Evolutionary conservation across 257 asterid genomes (phyloP).

Genomic region (Scutellaria baicalensis): DNA sequence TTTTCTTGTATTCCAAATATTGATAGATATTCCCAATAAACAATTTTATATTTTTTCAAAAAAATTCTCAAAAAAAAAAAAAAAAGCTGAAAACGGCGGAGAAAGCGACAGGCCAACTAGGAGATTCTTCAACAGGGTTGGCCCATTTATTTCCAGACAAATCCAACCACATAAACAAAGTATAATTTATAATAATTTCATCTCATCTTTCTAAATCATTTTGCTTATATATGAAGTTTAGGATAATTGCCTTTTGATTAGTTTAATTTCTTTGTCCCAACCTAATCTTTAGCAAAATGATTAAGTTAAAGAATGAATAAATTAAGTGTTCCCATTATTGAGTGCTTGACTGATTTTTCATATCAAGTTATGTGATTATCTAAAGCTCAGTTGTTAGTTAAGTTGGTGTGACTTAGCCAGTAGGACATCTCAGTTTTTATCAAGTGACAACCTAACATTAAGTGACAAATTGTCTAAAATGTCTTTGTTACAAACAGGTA

Average conservation of each 20-base stretch:
- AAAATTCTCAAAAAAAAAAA: background rate
- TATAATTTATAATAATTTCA: background rate
- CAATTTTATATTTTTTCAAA: background rate
- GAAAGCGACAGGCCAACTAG: slow-evolving; percentile 36
- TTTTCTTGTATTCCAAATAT: slow-evolving; percentile 8
- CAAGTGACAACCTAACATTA: slow-evolving; percentile 18
- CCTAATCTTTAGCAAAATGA: background rate
- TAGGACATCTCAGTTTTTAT: slow-evolving; percentile 14
- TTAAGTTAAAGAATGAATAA: background rate
- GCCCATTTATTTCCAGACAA: slow-evolving; percentile 27
- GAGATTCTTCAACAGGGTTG: slow-evolving; percentile 24
- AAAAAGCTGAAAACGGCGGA: slow-evolving; percentile 37
- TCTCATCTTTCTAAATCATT: background rate
- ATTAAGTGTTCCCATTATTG: slow-evolving; percentile 28
- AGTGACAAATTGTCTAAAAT: background rate
- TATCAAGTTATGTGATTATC: slow-evolving; percentile 5
- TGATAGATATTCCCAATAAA: slow-evolving; percentile 10
- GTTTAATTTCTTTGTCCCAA: background rate
- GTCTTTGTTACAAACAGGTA: slow-evolving; percentile 1
- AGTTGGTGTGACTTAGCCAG: slow-evolving; percentile 61
- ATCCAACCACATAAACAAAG: slow-evolving; percentile 7
- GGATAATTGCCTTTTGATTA: background rate
- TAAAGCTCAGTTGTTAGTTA: slow-evolving; percentile 29
- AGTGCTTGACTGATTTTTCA: background rate
- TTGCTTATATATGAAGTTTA: slow-evolving; percentile 10